Evolutionary conservation across 1,139 yeast species (phyloP).

Genomic region (Geotrichum macrosporum): DNA sequence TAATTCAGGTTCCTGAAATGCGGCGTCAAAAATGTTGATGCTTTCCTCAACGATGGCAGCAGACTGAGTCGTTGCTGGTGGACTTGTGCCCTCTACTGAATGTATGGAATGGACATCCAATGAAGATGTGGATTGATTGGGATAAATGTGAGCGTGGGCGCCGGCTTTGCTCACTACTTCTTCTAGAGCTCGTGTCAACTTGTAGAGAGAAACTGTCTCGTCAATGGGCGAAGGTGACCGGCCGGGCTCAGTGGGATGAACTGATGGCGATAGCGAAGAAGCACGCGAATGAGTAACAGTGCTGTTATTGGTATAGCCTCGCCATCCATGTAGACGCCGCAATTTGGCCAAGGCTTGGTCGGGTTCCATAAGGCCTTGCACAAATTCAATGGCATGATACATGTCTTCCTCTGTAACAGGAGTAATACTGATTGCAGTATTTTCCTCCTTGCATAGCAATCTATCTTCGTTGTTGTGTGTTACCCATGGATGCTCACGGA

Average conservation of each 20-base stretch:
- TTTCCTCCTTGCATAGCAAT: slow-evolving; percentile 39
- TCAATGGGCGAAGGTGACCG: slow-evolving; percentile 20
- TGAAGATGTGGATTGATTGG: neutral
- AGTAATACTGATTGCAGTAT: slow-evolving; percentile 35
- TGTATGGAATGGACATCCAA: no score
- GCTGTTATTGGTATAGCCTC: slow-evolving; percentile 21
- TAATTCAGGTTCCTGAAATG: slow-evolving; percentile 13
- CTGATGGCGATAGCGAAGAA: slow-evolving; percentile 11
- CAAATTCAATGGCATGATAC: slow-evolving; percentile 38
- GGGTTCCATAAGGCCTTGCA: slow-evolving; percentile 31
- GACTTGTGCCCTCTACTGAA: neutral
- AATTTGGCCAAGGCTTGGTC: slow-evolving; percentile 32
- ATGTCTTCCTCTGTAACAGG: slow-evolving; percentile 41
- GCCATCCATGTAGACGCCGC: slow-evolving; percentile 34
- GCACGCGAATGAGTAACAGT: slow-evolving; percentile 3
- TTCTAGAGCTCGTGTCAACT: slow-evolving; percentile 35
- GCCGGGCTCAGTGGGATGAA: slow-evolving; percentile 10
- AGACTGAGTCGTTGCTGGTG: neutral
- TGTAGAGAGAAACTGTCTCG: slow-evolving; percentile 27
- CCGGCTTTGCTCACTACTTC: slow-evolving; percentile 27
- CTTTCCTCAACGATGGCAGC: neutral
- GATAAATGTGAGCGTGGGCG: neutral
- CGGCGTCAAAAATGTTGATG: slow-evolving; percentile 11
- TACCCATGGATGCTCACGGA: slow-evolving; percentile 61
- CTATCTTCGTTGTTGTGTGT: slow-evolving; percentile 40